Conservation (phyloP, 148 eudicot species). For the Chenopodium album region DNA sequence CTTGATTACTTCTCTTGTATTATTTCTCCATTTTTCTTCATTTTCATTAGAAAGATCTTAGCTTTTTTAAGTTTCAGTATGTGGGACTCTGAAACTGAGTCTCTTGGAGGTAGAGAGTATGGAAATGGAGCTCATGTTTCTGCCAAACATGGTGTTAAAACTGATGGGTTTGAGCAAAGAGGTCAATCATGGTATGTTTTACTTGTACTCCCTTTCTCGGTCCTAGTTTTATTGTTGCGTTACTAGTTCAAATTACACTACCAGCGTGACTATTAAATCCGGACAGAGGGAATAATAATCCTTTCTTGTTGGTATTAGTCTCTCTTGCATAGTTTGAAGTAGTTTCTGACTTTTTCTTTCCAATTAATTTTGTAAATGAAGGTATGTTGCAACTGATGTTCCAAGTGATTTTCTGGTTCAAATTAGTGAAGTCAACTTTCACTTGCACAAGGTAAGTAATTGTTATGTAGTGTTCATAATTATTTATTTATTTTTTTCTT, state of each 20-base stretch:
- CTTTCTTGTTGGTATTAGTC: background rate
- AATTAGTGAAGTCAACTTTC: constrained; percentile 77
- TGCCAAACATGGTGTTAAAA: constrained; percentile 64
- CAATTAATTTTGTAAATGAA: constrained; percentile 12
- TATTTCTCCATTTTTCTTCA: constrained; percentile 7
- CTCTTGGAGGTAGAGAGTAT: constrained; percentile 58
- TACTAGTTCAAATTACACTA: background rate
- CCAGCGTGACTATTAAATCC: background rate
- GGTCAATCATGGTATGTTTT: constrained; percentile 82
- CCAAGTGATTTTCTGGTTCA: constrained; percentile 87
- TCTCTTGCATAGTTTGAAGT: constrained; percentile 1
- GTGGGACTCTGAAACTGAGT: constrained; percentile 94
- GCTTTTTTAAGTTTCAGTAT: constrained; percentile 28
- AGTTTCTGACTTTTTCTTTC: background rate
- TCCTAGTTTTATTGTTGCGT: background rate
- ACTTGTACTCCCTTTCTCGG: no score
- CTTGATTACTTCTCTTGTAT: constrained; percentile 28
- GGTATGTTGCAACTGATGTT: constrained; percentile 90
- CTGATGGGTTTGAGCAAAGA: constrained; percentile 90
- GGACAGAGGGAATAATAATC: background rate
- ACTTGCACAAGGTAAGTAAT: constrained; percentile 75
- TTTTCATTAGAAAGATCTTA: background rate
- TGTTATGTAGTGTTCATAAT: background rate
- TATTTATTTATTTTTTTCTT: background rate
- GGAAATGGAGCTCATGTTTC: constrained; percentile 58